These are phyloP conservation scores for Eucalyptus tenuipes DNA, from an alignment of 345 rosid species.

Conservation along the genomic window DNA sequence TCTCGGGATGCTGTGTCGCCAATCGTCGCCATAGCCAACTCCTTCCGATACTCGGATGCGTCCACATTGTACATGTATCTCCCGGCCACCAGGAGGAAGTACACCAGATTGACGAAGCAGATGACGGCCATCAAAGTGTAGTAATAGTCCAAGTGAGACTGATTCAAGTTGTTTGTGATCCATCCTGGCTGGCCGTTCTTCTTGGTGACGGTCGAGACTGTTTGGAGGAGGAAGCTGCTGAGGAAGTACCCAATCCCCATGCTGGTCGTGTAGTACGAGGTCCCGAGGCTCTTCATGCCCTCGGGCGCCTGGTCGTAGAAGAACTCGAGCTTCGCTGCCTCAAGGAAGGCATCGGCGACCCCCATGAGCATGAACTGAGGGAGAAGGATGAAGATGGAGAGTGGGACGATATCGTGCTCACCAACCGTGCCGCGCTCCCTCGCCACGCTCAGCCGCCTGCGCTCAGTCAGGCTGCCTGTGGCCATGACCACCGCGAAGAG, in stretches of 20 bases:
- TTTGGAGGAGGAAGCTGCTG: conserved; percentile 40
- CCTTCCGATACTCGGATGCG: neutral
- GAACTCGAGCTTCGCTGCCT: conserved; percentile 68
- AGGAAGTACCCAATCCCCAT: conserved; percentile 57
- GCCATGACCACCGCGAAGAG: conserved; percentile 40
- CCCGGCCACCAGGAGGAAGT: conserved; percentile 40
- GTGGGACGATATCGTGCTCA: conserved; percentile 19
- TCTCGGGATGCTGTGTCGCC: neutral
- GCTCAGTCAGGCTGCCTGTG: conserved; percentile 35
- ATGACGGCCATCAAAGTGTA: conserved; percentile 41
- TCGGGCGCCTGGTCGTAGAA: conserved; percentile 85
- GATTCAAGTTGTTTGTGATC: conserved; percentile 61
- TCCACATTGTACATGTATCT: conserved; percentile 47
- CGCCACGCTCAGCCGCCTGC: conserved; percentile 38
- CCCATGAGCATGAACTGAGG: conserved; percentile 73
- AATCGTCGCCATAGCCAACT: neutral
- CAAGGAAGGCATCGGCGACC: conserved; percentile 51
- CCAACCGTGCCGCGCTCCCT: conserved; percentile 9
- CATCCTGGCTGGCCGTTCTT: conserved; percentile 37
- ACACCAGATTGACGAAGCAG: conserved; percentile 38
- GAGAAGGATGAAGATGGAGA: conserved; percentile 40
- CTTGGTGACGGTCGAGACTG: conserved; percentile 33
- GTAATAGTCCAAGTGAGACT: conserved; percentile 54
- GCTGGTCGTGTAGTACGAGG: conserved; percentile 51
- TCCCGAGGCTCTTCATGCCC: conserved; percentile 76